Evolutionary conservation across 768 basidiomycete species (phyloP).

Genomic region (Termitomyces sp.): DNA sequence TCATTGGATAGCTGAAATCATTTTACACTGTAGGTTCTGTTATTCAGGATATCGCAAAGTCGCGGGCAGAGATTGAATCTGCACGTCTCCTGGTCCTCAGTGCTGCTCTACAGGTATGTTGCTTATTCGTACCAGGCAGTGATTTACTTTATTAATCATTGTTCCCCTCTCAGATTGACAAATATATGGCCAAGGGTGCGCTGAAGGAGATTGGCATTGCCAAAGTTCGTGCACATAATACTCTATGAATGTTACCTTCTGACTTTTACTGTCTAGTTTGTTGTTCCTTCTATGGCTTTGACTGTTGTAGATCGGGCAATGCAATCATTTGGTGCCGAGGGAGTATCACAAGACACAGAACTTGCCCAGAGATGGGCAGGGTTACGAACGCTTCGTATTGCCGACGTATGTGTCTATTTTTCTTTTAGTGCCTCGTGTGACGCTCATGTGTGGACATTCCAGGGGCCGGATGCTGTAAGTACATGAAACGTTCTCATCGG

Average conservation of each 20-base stretch:
- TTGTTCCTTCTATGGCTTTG: conserved; percentile 88
- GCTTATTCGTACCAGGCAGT: conserved; percentile 2
- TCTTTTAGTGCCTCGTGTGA: conserved; percentile 1
- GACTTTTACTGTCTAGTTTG: conserved; percentile 51
- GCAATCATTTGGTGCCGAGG: conserved; percentile 95
- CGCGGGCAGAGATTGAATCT: conserved; percentile 88
- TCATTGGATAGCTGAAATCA: background rate
- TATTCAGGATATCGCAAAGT: conserved; percentile 85
- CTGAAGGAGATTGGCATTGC: conserved; percentile 97
- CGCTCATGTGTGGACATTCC: conserved; percentile 1
- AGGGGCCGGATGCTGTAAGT: conserved; percentile 78
- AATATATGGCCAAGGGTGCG: conserved; percentile 86
- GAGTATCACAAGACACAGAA: conserved; percentile 83
- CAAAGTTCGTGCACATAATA: conserved; percentile 49
- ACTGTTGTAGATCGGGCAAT: conserved; percentile 92
- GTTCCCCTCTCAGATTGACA: conserved; percentile 63
- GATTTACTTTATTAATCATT: background rate
- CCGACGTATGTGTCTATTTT: conserved; percentile 53
- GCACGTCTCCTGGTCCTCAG: conserved; percentile 85
- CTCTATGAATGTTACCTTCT: background rate
- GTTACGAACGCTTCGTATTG: conserved; percentile 81
- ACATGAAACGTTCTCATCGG: background rate
- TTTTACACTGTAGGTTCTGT: conserved; percentile 60
- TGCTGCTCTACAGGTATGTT: conserved; percentile 73
- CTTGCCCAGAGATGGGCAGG: conserved; percentile 75